Evolutionary conservation across 495 filamentous ascomycete species (phyloP).

Genomic region (Lichina pygmaea): DNA sequence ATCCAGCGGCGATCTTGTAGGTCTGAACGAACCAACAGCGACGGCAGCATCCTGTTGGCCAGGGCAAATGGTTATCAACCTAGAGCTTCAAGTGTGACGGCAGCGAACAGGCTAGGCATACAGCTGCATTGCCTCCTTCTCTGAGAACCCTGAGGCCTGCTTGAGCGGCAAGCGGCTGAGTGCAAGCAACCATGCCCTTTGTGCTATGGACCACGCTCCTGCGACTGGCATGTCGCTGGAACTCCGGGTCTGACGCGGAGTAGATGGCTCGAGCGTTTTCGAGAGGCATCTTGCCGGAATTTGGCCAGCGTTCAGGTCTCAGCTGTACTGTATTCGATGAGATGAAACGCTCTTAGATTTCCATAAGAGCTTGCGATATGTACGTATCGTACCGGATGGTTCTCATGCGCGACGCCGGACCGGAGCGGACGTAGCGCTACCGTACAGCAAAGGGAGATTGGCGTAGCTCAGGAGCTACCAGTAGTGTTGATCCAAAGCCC

Average conservation of each 20-base stretch:
- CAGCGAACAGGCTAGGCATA: constrained; percentile 15
- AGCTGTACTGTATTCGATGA: no score
- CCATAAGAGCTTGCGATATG: no score
- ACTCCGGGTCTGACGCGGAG: constrained; percentile 29
- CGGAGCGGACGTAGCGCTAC: no score
- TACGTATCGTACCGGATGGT: no score
- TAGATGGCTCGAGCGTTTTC: constrained; percentile 29
- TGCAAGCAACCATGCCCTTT: constrained; percentile 75
- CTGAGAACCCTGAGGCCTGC: constrained; percentile 64
- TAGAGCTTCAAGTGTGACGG: not conserved
- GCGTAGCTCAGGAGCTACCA: no score
- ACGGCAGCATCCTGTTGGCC: constrained; percentile 62
- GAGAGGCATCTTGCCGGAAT: constrained; percentile 20
- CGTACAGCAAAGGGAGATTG: no score
- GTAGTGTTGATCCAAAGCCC: no score
- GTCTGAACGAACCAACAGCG: constrained; percentile 31
- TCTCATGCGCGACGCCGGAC: no score
- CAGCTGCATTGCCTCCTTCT: constrained; percentile 79
- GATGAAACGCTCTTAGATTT: no score
- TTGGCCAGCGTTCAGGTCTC: no score
- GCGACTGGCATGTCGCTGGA: constrained; percentile 51
- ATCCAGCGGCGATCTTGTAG: not conserved
- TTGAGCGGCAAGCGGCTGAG: constrained; percentile 72
- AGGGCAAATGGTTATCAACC: constrained; percentile 1
- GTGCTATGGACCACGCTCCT: constrained; percentile 82